phyloP scores from a whole-genome alignment of 345 rosid species.

The Aegle marmelos region DNA sequence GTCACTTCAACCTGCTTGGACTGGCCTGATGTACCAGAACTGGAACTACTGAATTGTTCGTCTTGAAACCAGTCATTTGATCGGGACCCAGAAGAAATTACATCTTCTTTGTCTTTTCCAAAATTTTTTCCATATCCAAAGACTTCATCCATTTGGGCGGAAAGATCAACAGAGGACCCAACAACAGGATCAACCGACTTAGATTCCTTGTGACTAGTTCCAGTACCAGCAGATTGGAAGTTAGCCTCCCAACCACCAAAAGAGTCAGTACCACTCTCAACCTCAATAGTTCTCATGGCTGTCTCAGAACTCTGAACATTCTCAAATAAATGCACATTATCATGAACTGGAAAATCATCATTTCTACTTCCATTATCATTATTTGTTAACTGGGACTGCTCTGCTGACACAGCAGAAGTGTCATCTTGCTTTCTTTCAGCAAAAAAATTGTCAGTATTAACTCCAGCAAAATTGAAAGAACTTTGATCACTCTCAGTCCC shows the following conservation, averaged over 20 bases:
- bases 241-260: slow-evolving; percentile 51
- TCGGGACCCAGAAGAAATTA: slow-evolving; percentile 31
- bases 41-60: slow-evolving; percentile 36
- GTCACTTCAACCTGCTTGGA: slow-evolving; percentile 19
- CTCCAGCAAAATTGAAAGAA: slow-evolving; percentile 46
- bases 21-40: slow-evolving; percentile 11
- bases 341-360: slow-evolving; percentile 29
- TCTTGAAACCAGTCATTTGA: slow-evolving; percentile 48
- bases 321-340: slow-evolving; percentile 35
- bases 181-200: slow-evolving; percentile 36
- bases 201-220: slow-evolving; percentile 29
- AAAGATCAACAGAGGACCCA: slow-evolving; percentile 44
- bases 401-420: slow-evolving; percentile 24
- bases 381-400: slow-evolving; percentile 16
- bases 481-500: slow-evolving; percentile 14
- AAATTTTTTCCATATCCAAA: slow-evolving; percentile 49
- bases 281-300: slow-evolving; percentile 21
- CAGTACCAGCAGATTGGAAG: slow-evolving; percentile 43
- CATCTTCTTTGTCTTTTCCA: slow-evolving; percentile 30
- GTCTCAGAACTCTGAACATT: slow-evolving; percentile 37
- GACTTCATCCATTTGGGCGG: slow-evolving; percentile 58
- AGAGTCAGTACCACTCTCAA: slow-evolving; percentile 26
- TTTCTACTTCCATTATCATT: slow-evolving; percentile 26
- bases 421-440: slow-evolving; percentile 33
- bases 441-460: slow-evolving; percentile 44